Evolutionary conservation across 2,329 filamentous ascomycete species (phyloP).

Genomic region (Fusarium sp.): DNA sequence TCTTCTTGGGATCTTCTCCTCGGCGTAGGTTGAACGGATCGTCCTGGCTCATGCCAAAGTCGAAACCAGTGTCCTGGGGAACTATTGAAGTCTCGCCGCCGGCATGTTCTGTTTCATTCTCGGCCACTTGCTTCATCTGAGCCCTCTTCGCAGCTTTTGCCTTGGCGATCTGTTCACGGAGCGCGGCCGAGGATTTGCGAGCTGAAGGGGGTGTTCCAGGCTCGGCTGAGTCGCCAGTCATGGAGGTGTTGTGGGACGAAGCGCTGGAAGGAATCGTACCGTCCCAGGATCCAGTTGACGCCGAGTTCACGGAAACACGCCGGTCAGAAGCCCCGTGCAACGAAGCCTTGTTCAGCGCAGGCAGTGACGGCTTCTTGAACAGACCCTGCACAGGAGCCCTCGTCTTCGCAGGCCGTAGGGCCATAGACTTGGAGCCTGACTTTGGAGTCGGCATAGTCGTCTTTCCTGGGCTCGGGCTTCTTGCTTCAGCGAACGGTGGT

Average conservation of each 20-base stretch:
- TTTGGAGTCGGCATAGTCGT: constrained; percentile 51
- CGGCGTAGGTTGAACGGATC: constrained; percentile 79
- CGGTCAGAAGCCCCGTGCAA: constrained; percentile 22
- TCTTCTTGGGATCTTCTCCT: constrained; percentile 70
- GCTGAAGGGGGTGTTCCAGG: constrained; percentile 46
- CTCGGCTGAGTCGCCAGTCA: constrained; percentile 29
- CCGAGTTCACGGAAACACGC: constrained; percentile 35
- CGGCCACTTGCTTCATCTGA: constrained; percentile 55
- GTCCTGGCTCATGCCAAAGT: constrained; percentile 65
- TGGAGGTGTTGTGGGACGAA: constrained; percentile 27
- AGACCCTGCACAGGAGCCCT: constrained; percentile 67
- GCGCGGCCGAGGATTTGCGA: constrained; percentile 79
- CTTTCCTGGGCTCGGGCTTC: constrained; percentile 59
- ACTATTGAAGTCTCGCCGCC: constrained; percentile 55
- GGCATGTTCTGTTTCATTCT: constrained; percentile 14
- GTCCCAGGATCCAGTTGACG: constrained; percentile 47
- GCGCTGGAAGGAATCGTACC: constrained; percentile 48
- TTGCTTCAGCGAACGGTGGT: constrained; percentile 43
- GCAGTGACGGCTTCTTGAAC: constrained; percentile 67
- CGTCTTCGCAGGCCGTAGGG: constrained; percentile 61
- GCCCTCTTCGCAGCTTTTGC: constrained; percentile 85
- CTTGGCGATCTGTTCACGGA: constrained; percentile 92
- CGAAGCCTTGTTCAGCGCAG: constrained; percentile 53
- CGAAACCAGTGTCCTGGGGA: constrained; percentile 59
- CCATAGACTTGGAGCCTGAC: constrained; percentile 62